Base-by-base conservation (phyloP, 192 early-diverging fungal genomes). In the Rhizophagus sp. region DNA sequence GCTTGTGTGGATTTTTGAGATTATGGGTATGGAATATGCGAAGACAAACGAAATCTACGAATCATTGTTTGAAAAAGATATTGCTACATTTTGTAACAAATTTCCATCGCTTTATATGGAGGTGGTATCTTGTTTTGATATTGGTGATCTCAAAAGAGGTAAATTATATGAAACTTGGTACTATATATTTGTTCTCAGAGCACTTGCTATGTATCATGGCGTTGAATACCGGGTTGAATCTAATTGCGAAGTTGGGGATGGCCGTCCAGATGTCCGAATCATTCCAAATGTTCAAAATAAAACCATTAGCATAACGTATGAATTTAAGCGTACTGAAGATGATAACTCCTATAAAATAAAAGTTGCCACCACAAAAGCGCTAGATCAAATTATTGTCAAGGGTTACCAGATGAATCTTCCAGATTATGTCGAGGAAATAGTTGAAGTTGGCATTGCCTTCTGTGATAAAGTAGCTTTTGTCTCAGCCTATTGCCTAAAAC, bases 241-340 rank as follows among this genome's bases (percentile, higher is more conserved):
- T 34, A 71, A 71, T 71, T 2, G 41, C 39, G 36, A 71, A 71
- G 10, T 12, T 71, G 36, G 69, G 6, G 10, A 5, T 15, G 69
- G 69, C 39, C 69, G 36, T 71, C 34, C 68, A 41, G 68, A 70
- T 70, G 68, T 70, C 34, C 68, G 68, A 0, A 71, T 71, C 36
- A 71, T 71, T 15, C 36, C 69, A 4, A 41, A 47, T 41, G n/a
- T 19, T 4, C 36, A 19, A 71, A 71, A 71, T 1, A n/a, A 39
- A 41, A 34, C 39, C 39, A n/a, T 17, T 41, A 17, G 69, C 13
- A 41, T 71, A 9, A 71, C 36, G 12, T 71, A 41, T 71, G 69
- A 71, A 34, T 70, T 71, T 71, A 71, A 71, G 69, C 69, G 39
- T 41, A 34, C 69, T 71, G 41, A 10, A 10, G 8, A 44, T 44